Evolutionary conservation across 108 stramenopile genomes (phyloP).

Genomic region (Nitzschia sp.): DNA sequence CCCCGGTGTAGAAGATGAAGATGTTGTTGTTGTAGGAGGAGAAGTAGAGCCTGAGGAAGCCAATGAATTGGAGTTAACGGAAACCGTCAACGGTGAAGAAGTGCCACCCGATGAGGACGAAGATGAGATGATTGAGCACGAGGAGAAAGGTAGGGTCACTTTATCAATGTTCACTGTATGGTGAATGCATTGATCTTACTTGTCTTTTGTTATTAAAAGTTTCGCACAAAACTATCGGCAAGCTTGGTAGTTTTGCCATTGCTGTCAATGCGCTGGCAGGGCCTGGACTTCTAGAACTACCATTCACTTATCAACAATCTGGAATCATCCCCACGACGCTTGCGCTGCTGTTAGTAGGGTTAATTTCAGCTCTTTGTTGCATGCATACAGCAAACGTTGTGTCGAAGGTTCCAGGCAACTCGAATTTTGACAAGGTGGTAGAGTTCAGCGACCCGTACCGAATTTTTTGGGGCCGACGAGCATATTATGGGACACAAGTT

Average conservation of each 20-base stretch:
- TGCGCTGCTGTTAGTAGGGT: slow-evolving; percentile 41
- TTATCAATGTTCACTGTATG: too few species aligned
- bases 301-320: slow-evolving; percentile 54
- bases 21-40: too few species aligned
- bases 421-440: slow-evolving; percentile 32
- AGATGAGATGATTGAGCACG: too few species aligned
- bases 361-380: slow-evolving; percentile 13
- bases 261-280: slow-evolving; percentile 68
- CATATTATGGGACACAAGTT: slow-evolving; percentile 30
- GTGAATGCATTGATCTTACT: too few species aligned
- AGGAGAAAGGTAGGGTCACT: too few species aligned
- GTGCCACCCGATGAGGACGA: too few species aligned
- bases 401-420: slow-evolving; percentile 45
- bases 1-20: too few species aligned
- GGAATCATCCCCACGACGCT: slow-evolving; percentile 60
- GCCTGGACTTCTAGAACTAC: slow-evolving; percentile 68
- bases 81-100: too few species aligned
- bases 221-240: slow-evolving; percentile 31
- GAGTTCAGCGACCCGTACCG: slow-evolving; percentile 46
- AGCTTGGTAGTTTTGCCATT: slow-evolving; percentile 49
- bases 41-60: too few species aligned
- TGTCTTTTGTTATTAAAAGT: neutral
- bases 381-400: slow-evolving; percentile 59
- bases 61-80: too few species aligned
- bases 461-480: slow-evolving; percentile 33